Evolutionary conservation across 768 basidiomycete genomes (phyloP).

Genomic region (Phlebiopsis gigantea): DNA sequence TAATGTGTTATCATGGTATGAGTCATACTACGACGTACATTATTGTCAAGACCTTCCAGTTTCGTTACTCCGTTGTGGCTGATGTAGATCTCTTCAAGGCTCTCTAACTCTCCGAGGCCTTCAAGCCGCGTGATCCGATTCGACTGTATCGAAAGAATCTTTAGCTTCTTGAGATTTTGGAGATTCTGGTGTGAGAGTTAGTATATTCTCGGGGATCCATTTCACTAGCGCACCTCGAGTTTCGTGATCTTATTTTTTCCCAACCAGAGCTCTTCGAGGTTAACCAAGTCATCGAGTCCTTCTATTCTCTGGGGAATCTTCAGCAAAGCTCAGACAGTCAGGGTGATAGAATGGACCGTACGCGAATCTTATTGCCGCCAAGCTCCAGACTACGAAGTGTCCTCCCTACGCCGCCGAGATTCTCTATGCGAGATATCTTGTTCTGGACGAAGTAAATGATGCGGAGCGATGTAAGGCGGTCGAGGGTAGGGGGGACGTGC

Average conservation of each 20-base stretch:
- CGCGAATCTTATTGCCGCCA: constrained; percentile 89
- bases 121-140: constrained; percentile 90
- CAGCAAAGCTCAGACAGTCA: not conserved
- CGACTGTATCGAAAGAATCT: constrained; percentile 86
- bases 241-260: constrained; percentile 96
- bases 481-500: constrained; percentile 57
- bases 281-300: constrained; percentile 71
- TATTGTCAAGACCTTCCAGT: constrained; percentile 81
- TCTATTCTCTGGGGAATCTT: constrained; percentile 71
- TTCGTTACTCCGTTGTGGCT: constrained; percentile 88
- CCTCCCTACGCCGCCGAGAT: constrained; percentile 47
- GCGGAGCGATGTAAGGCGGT: constrained; percentile 52
- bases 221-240: constrained; percentile 57
- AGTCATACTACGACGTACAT: constrained; percentile 42
- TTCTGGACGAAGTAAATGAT: constrained; percentile 97
- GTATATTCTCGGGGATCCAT: not conserved
- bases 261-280: constrained; percentile 90
- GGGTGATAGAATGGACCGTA: constrained; percentile 33
- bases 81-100: constrained; percentile 86
- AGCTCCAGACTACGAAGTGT: constrained; percentile 82
- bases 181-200: constrained; percentile 49
- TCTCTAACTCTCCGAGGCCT: constrained; percentile 63
- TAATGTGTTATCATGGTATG: not conserved
- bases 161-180: constrained; percentile 61
- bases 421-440: constrained; percentile 76